A percentile compares a stretch with the other conserved stretches of the same genome.
These are phyloP conservation scores for Nymphaea colorata DNA, from an alignment of 164 flowering plant species.

Conservation along the genomic window DNA sequence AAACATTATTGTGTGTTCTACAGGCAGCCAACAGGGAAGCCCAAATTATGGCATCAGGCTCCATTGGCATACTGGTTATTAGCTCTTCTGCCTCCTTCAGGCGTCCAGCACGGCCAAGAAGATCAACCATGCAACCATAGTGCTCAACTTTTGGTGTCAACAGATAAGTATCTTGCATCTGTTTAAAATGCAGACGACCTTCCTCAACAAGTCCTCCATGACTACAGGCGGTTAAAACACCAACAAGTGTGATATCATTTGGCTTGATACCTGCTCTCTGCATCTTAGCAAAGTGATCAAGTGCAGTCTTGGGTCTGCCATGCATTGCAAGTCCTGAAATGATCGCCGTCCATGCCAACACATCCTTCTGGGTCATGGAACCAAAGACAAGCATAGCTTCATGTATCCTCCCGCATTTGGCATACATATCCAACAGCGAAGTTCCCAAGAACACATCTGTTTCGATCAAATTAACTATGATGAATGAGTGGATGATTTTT, in stretches of 20 bases:
- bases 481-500: constrained; percentile 17
- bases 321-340: constrained; percentile 31
- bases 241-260: constrained; percentile 24
- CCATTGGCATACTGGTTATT: constrained; percentile 12
- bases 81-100: constrained; percentile 11
- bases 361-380: constrained; percentile 13
- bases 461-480: constrained; percentile 11
- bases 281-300: constrained; percentile 18
- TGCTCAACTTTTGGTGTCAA: constrained; percentile 28
- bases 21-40: constrained; percentile 15
- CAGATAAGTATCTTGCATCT: constrained; percentile 13
- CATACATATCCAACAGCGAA: constrained; percentile 63
- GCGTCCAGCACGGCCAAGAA: constrained; percentile 21
- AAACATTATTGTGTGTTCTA: constrained; percentile 5
- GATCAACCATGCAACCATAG: constrained; percentile 31
- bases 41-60: constrained; percentile 12
- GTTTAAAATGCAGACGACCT: constrained; percentile 14
- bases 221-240: constrained; percentile 28
- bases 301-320: constrained; percentile 18
- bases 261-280: constrained; percentile 13
- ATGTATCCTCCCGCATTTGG: constrained; percentile 59
- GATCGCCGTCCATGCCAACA: constrained; percentile 26
- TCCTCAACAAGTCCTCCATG: constrained; percentile 23
- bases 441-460: constrained; percentile 25
- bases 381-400: constrained; percentile 20